Evolutionary conservation across 768 basidiomycete genomes (phyloP), one percentile per base, ranked within the genome.

Genomic region (Leccinum rimulosum): DNA sequence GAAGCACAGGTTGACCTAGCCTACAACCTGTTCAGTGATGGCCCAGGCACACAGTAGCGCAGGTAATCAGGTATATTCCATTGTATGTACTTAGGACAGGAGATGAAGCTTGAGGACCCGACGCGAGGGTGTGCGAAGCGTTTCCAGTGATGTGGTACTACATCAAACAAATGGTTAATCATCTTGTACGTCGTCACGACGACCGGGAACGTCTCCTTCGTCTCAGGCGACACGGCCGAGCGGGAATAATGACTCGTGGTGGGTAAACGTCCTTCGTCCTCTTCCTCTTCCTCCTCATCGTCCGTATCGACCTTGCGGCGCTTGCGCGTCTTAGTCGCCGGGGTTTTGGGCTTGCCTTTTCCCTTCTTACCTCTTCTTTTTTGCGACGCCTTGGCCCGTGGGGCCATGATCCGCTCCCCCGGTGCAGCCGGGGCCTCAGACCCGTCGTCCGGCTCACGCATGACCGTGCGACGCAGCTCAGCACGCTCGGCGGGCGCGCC

Each of bases 101-200:
- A 22, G 22, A 22, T 22, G 22, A 22, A 22, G 22, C 22, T 22
- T 22, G 22, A 22, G 22, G 22, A 22, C 22, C 22, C 22, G 22
- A 22, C 22, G 22, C 22, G 22, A 22, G 22, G 22, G 22, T 22
- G 22, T 22, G 22, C 22, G 22, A 22, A 22, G 22, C 22, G 22
- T 22, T 22, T 22, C 22, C 22, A 22, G 22, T 22, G 22, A 22
- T 22, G 22, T 22, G 22, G 22, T 22, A 22, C 22, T 22, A 22
- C 22, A 22, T 22, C 22, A 22, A 22, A 22, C 22, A 22, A 22
- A 22, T 22, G 22, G 22, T 22, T 95, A 64, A 95, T 84, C 71
- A 98, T 91, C 70, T 98, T 91, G 71, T 94, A 96, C 2, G 93
- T 97, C 5, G 95, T 97, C 17, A 96, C 70, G 28, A 92, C 84